These are phyloP conservation scores for Ceratocystis huliohia DNA, from an alignment of 2,329 filamentous ascomycete species.

Conservation along the genomic window DNA sequence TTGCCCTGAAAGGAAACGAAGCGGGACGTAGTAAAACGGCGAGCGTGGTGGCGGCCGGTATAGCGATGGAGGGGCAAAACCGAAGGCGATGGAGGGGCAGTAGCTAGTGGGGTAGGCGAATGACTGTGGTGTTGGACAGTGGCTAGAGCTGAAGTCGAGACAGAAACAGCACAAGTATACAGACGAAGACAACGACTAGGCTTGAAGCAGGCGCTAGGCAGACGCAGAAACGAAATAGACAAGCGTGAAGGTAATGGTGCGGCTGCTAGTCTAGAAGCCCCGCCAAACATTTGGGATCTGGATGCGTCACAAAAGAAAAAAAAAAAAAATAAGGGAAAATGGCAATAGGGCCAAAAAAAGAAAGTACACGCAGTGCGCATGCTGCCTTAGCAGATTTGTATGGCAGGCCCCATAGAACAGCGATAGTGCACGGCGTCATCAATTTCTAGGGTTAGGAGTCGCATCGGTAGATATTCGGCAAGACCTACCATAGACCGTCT, in stretches of 20 bases:
- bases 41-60: neutral
- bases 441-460: no score
- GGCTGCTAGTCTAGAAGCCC: conserved; percentile 8
- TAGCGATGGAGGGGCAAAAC: neutral
- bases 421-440: neutral
- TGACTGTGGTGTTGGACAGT: neutral
- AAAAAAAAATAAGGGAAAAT: conserved; percentile 11
- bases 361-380: neutral
- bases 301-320: conserved; percentile 10
- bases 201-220: neutral
- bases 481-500: neutral
- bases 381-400: neutral
- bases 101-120: neutral
- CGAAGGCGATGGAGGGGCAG: conserved; percentile 4
- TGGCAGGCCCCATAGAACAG: neutral
- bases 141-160: neutral
- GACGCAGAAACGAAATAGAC: neutral
- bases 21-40: neutral
- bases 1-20: neutral
- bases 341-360: neutral
- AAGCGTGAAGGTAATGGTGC: conserved; percentile 1
- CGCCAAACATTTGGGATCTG: conserved; percentile 16
- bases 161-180: neutral
- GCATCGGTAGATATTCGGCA: neutral
- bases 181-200: neutral